A percentile compares a stretch with the other conserved stretches of the same genome.
phyloP scores from a whole-genome alignment of 345 rosid species.

The Laguncularia racemosa region DNA sequence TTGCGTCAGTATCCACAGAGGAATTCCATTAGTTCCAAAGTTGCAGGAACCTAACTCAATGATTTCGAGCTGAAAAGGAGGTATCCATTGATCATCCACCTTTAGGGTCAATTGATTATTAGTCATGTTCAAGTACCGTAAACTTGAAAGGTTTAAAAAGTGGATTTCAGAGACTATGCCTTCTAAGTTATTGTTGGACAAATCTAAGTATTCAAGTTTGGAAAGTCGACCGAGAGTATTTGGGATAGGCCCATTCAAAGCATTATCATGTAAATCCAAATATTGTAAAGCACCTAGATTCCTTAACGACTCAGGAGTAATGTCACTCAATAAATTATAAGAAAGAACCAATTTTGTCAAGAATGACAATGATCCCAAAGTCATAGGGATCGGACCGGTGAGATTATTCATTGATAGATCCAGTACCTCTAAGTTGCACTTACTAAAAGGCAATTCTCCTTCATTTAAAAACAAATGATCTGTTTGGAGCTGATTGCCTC shows the following conservation, averaged over 20 bases:
- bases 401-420: fast-evolving
- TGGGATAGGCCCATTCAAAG: background rate
- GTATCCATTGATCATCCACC: background rate
- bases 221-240: conserved; percentile 1
- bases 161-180: conserved; percentile 5
- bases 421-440: background rate
- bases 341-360: conserved; percentile 1
- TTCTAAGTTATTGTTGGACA: conserved; percentile 4
- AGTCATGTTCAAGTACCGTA: background rate
- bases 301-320: background rate
- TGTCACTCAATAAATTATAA: too few relatives aligned
- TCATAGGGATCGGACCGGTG: background rate
- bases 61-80: fast-evolving
- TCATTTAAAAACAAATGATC: too few relatives aligned
- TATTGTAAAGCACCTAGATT: background rate
- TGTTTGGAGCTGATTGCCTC: fast-evolving
- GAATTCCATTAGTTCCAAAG: background rate
- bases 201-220: background rate
- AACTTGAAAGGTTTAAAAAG: conserved; percentile 3
- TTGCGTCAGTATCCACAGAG: background rate
- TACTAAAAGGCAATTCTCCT: background rate
- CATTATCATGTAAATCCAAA: background rate
- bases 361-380: background rate
- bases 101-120: background rate
- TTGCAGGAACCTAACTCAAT: background rate